Evolutionary conservation across 768 basidiomycete genomes (phyloP).

Genomic region (Pleurotus salmoneostramineus): DNA sequence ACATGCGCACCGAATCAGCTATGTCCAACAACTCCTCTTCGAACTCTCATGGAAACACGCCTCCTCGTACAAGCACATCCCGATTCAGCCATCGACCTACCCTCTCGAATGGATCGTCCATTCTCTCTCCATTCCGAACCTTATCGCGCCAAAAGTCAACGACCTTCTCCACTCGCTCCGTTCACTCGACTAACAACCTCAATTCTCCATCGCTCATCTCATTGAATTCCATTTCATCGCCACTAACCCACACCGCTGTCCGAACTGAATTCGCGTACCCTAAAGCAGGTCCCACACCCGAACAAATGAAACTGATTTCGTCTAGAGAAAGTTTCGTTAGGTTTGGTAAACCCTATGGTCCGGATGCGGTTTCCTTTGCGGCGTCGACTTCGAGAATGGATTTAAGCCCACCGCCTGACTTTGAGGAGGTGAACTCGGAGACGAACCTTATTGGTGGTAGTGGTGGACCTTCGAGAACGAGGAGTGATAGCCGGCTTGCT

Average conservation of each 20-base stretch:
- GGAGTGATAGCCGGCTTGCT: background rate
- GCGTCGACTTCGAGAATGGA: constrained; percentile 42
- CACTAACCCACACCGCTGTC: constrained; percentile 67
- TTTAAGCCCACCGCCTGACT: constrained; percentile 47
- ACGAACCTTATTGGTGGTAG: background rate
- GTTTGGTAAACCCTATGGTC: constrained; percentile 76
- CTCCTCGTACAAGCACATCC: constrained; percentile 16
- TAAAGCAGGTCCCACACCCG: constrained; percentile 55
- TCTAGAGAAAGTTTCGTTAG: constrained; percentile 60
- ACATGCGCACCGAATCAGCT: constrained; percentile 27
- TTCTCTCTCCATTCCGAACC: constrained; percentile 44
- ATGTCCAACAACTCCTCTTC: constrained; percentile 20
- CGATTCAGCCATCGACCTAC: constrained; percentile 23
- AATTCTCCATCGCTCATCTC: constrained; percentile 70
- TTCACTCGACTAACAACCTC: constrained; percentile 34
- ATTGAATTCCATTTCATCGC: constrained; percentile 69
- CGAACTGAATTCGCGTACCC: constrained; percentile 74
- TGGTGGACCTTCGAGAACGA: background rate
- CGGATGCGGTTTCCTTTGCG: constrained; percentile 66
- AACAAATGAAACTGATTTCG: constrained; percentile 65
- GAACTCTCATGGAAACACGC: constrained; percentile 18
- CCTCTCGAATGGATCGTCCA: constrained; percentile 26
- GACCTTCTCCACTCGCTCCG: constrained; percentile 32
- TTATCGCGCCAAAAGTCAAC: constrained; percentile 44
- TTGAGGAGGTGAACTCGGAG: constrained; percentile 29